phyloP scores from a whole-genome alignment of 2,329 filamentous ascomycete species.

The Colletotrichum viniferum region DNA sequence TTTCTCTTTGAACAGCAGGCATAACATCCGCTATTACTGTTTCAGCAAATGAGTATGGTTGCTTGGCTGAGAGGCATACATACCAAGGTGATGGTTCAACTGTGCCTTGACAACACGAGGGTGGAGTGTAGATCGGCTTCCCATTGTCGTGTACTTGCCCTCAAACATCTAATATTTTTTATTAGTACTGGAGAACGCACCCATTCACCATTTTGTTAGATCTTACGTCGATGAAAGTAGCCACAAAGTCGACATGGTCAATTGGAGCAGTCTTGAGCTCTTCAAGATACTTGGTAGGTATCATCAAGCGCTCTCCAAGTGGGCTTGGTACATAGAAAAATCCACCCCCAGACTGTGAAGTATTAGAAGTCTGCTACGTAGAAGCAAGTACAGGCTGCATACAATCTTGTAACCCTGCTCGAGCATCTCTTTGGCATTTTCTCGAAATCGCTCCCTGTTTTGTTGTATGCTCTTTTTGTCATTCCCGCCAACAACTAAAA shows the following conservation, averaged over 20 bases:
- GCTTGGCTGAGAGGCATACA: neutral
- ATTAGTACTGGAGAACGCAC: neutral
- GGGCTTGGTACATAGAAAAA: slow-evolving; percentile 29
- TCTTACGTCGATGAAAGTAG: slow-evolving; percentile 25
- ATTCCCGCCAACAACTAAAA: neutral
- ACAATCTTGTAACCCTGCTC: neutral
- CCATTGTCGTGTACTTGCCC: slow-evolving; percentile 34
- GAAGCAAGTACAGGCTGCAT: neutral
- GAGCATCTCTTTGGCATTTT: neutral
- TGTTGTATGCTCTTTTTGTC: neutral
- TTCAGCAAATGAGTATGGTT: neutral
- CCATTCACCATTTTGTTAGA: neutral
- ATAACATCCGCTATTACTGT: neutral
- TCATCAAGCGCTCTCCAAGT: slow-evolving; percentile 30
- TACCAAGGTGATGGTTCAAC: slow-evolving; percentile 25
- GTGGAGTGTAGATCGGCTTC: slow-evolving; percentile 30
- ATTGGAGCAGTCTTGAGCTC: slow-evolving; percentile 29
- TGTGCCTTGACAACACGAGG: slow-evolving; percentile 28
- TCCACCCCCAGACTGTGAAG: neutral
- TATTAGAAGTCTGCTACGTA: neutral
- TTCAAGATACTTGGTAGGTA: slow-evolving; percentile 29
- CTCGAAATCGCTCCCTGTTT: neutral
- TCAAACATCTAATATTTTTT: slow-evolving; percentile 28
- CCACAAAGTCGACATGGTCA: slow-evolving; percentile 30
- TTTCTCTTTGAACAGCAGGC: neutral